phyloP scores from a whole-genome alignment of 2,329 filamentous ascomycete species.

The Amauroascus niger region DNA sequence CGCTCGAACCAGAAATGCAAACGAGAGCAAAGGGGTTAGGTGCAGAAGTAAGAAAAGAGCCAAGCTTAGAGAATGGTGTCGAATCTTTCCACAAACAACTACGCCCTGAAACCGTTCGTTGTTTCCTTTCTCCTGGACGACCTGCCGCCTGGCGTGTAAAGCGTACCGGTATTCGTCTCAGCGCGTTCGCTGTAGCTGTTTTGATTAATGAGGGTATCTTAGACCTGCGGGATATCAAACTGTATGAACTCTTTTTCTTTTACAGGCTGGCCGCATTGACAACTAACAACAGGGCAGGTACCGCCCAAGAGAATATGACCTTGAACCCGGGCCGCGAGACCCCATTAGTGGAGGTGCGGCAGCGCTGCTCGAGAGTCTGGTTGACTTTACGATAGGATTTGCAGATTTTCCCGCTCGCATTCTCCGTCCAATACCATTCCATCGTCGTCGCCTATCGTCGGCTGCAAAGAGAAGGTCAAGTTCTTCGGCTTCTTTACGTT shows the following conservation, averaged over 20 bases:
- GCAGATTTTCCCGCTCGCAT: slow-evolving; percentile 58
- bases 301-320: slow-evolving; percentile 58
- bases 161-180: slow-evolving; percentile 57
- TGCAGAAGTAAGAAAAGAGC: slow-evolving; percentile 55
- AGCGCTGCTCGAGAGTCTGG: slow-evolving; percentile 72
- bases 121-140: slow-evolving; percentile 56
- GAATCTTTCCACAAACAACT: slow-evolving; percentile 64
- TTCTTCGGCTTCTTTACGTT: background rate
- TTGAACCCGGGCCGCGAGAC: slow-evolving; percentile 67
- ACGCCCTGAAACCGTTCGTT: slow-evolving; percentile 56
- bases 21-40: slow-evolving; percentile 51
- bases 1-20: slow-evolving; percentile 51
- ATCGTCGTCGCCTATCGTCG: background rate
- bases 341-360: slow-evolving; percentile 67
- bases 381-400: slow-evolving; percentile 69
- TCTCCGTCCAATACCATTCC: slow-evolving; percentile 20
- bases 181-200: slow-evolving; percentile 61
- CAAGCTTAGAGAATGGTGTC: slow-evolving; percentile 53
- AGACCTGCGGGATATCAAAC: slow-evolving; percentile 60
- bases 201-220: slow-evolving; percentile 56
- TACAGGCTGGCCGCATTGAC: slow-evolving; percentile 3
- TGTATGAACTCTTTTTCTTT: slow-evolving; percentile 41
- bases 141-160: slow-evolving; percentile 67
- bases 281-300: slow-evolving; percentile 30
- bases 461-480: background rate